Conservation (phyloP, 2,329 filamentous ascomycete genomes). For the Bipolaris victoriae region DNA sequence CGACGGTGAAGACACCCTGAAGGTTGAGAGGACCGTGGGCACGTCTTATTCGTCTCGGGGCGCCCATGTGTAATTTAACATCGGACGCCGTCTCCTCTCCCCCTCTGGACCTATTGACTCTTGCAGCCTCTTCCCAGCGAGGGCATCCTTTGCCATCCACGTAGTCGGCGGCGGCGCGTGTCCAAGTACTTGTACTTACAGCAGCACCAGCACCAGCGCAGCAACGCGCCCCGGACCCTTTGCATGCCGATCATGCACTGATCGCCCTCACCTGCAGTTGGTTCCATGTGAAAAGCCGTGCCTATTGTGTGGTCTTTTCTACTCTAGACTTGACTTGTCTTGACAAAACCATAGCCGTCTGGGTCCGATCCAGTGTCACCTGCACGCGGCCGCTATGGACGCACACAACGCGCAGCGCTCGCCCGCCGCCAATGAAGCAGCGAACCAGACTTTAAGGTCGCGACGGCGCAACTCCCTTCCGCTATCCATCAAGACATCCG, state of each 20-base stretch:
- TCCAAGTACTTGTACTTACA: background rate
- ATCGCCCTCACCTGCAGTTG: conserved; percentile 6
- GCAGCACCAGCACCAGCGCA: background rate
- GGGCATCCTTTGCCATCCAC: no score
- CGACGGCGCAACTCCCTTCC: conserved; percentile 42
- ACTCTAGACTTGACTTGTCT: background rate
- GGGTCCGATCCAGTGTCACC: conserved; percentile 2
- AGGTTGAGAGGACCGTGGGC: conserved; percentile 5
- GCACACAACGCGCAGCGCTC: conserved; percentile 9
- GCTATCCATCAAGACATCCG: conserved; percentile 22
- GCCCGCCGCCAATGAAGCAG: conserved; percentile 4
- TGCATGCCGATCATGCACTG: conserved; percentile 17
- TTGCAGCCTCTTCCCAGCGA: background rate
- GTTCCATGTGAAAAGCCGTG: background rate
- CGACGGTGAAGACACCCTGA: conserved; percentile 3
- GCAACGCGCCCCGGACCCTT: background rate
- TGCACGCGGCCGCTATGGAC: conserved; percentile 12
- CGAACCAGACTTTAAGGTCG: conserved; percentile 32
- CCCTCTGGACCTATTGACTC: conserved; percentile 1
- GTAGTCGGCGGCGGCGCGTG: no score
- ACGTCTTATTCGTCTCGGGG: conserved; percentile 9
- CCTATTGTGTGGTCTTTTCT: conserved; percentile 2
- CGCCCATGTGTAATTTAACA: conserved; percentile 16
- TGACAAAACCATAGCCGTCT: conserved; percentile 6
- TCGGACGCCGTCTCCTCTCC: conserved; percentile 7